Evolutionary conservation across 257 asterid genomes (phyloP).

Genomic region (Sherardia arvensis): DNA sequence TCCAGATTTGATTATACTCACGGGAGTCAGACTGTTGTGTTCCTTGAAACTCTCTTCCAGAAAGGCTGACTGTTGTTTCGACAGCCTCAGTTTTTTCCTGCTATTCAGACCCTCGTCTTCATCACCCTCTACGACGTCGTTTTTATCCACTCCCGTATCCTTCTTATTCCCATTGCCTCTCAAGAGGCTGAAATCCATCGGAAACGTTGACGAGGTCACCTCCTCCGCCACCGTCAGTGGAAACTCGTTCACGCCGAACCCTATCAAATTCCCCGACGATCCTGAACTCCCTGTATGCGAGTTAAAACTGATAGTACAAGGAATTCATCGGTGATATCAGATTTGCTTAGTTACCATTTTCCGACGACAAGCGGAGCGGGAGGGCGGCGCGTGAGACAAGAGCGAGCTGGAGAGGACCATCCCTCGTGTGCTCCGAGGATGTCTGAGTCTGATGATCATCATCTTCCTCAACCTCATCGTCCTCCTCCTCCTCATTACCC

Average conservation of each 20-base stretch:
- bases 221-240: conserved; percentile 35
- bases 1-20: conserved; percentile 16
- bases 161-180: conserved; percentile 19
- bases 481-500: conserved; percentile 20
- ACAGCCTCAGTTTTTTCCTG: conserved; percentile 60
- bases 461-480: conserved; percentile 14
- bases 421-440: conserved; percentile 8
- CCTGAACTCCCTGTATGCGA: conserved; percentile 56
- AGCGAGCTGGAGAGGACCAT: conserved; percentile 43
- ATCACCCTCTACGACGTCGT: conserved; percentile 46
- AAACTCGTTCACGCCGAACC: background rate
- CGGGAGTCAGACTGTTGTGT: conserved; percentile 77
- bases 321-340: background rate
- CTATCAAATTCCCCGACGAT: conserved; percentile 42
- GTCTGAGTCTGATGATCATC: conserved; percentile 24
- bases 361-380: conserved; percentile 61
- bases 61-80: conserved; percentile 77
- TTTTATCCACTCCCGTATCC: conserved; percentile 16
- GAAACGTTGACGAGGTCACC: conserved; percentile 50
- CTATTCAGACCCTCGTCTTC: conserved; percentile 57
- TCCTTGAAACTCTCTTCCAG: conserved; percentile 83
- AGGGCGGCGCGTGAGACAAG: conserved; percentile 49
- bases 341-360: conserved; percentile 38
- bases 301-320: background rate
- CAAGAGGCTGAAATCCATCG: conserved; percentile 34